Conservation (phyloP, 2,329 filamentous ascomycete genomes). For the Xylaria sp. region DNA sequence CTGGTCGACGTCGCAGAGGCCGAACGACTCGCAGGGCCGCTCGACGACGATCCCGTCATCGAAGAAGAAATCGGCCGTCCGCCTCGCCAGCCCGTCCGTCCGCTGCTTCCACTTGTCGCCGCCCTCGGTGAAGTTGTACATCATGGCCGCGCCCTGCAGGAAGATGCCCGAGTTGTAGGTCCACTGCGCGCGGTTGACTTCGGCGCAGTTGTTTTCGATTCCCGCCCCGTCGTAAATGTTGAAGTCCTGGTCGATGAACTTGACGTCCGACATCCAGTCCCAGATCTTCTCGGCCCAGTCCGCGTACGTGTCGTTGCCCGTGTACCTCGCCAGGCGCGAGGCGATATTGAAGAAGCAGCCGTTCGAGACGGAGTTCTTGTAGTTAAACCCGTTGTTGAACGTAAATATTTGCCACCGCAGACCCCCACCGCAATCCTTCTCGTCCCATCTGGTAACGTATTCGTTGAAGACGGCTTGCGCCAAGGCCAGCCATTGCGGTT, state of each 20-base stretch:
- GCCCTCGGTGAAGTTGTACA: slow-evolving; percentile 63
- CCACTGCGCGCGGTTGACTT: slow-evolving; percentile 64
- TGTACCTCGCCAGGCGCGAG: slow-evolving; percentile 75
- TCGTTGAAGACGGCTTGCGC: slow-evolving; percentile 81
- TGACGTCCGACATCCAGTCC: slow-evolving; percentile 61
- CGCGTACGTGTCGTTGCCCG: slow-evolving; percentile 75
- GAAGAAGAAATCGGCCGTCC: slow-evolving; percentile 58
- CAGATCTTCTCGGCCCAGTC: slow-evolving; percentile 75
- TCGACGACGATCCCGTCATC: slow-evolving; percentile 63
- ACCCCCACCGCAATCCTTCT: slow-evolving; percentile 68
- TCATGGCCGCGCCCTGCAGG: slow-evolving; percentile 62
- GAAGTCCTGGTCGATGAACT: slow-evolving; percentile 59
- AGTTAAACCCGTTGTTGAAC: slow-evolving; percentile 72
- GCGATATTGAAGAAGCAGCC: slow-evolving; percentile 71
- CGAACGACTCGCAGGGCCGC: slow-evolving; percentile 63
- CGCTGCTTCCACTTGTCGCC: slow-evolving; percentile 58
- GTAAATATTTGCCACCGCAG: slow-evolving; percentile 85
- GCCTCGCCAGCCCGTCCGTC: slow-evolving; percentile 59
- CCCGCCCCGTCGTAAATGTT: slow-evolving; percentile 61
- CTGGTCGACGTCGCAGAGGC: slow-evolving; percentile 71
- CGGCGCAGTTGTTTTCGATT: slow-evolving; percentile 48
- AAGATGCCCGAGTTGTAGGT: slow-evolving; percentile 71
- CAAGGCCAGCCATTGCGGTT: slow-evolving; percentile 77
- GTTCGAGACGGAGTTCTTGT: slow-evolving; percentile 71
- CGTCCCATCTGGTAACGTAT: slow-evolving; percentile 73